These are phyloP conservation scores for Umbelopsis ramanniana DNA, from an alignment of 192 early-diverging fungal genomes.

Conservation along the genomic window DNA sequence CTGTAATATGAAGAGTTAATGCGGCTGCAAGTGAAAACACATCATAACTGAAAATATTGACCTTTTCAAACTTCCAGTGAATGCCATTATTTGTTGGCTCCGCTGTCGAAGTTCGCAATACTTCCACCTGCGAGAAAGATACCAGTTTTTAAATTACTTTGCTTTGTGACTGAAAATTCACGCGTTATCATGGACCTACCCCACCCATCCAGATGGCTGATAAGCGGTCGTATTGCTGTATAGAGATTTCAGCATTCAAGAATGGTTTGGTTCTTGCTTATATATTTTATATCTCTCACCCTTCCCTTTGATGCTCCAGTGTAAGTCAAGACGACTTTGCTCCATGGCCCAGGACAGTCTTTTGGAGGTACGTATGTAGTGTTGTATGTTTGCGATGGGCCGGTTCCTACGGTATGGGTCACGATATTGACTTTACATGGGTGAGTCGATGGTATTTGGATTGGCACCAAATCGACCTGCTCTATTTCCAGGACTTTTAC, in stretches of 20 bases:
- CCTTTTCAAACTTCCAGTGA: constrained; percentile 26
- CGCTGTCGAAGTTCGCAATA: constrained; percentile 28
- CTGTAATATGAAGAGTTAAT: background rate
- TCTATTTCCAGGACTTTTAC: background rate
- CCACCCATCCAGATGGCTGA: constrained; percentile 32
- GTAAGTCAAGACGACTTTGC: constrained; percentile 14
- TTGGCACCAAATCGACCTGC: constrained; percentile 1
- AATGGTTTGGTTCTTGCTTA: background rate
- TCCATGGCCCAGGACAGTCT: constrained; percentile 22
- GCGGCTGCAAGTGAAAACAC: background rate
- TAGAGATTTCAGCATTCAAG: background rate
- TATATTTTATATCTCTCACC: background rate
- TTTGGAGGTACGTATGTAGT: constrained; percentile 1
- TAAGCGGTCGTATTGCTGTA: constrained; percentile 29
- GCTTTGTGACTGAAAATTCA: background rate
- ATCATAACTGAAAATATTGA: background rate
- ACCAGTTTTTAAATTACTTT: no score
- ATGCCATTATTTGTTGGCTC: constrained; percentile 29
- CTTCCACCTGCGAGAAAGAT: constrained; percentile 5
- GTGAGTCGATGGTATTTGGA: background rate
- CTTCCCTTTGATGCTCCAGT: constrained; percentile 19
- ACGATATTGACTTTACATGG: constrained; percentile 22
- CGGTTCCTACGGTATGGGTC: background rate
- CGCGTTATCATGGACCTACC: background rate
- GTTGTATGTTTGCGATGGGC: background rate